Base-by-base conservation (phyloP, 2,329 filamentous ascomycete species). In the Thermomyces lanuginosus region DNA sequence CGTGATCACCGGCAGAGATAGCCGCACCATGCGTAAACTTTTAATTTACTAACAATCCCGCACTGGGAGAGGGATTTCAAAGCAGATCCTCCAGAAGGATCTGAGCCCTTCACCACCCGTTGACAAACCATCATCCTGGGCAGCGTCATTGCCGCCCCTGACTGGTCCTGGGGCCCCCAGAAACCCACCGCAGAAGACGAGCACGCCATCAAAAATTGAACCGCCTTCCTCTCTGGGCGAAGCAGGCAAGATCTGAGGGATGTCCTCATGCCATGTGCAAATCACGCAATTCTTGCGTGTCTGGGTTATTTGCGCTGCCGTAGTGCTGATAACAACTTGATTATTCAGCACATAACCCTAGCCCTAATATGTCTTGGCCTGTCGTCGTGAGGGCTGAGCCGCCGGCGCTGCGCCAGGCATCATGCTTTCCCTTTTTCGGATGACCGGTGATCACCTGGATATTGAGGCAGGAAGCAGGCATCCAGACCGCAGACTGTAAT, bases 221-320 rank as follows among this genome's bases (percentile, higher is more conserved):
- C 44, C 43, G 43, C 46, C 42, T 50, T 27, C 43, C 27, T 5
- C 9, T 38, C 40, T 18, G 21, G 36, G 39, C 11, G 10, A 16
- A 21, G 11, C 13, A 19, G 37, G 34, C 39, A 38, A 40, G 45
- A 43, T 42, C 42, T 38, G 42, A 39, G 25, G 13, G 36, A 44
- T 50, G 37, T 37, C 33, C 37, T 46, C 39, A 48, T 43, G 37
- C 24, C 27, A 31, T 27, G 27, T 29, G 36, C 33, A 44, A 48
- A 55, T 49, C 51, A 55, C 52, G 52, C 52, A 47, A 55, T 55
- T 45, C 33, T 35, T 51, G 49, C 48, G 16, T 31, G 4, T 13
- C 6, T 25, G 16, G 44, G 43, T 37, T 8, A 4, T 41, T 22
- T 31, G 25, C 26, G 8, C 15, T 2, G 16, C 45, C 39, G 36